phyloP scores from a whole-genome alignment of 768 basidiomycete genomes.

The Gautieria morchelliformis region DNA sequence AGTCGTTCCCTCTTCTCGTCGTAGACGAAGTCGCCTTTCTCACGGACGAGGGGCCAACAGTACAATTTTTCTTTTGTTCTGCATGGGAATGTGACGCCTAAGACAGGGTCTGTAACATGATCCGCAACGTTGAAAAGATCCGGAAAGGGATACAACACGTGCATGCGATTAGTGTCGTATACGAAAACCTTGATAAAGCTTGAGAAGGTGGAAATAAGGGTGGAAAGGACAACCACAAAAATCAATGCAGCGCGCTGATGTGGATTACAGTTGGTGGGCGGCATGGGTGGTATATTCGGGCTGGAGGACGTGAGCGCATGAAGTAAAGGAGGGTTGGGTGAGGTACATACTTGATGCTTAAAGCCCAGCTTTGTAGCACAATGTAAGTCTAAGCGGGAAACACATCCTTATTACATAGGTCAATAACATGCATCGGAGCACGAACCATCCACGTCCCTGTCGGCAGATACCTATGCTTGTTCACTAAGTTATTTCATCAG shows the following conservation, averaged over 20 bases:
- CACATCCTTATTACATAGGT: neutral
- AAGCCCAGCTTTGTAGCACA: slow-evolving; percentile 3
- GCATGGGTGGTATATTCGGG: neutral
- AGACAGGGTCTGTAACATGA: neutral
- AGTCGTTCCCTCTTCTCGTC: neutral
- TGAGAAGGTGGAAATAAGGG: neutral
- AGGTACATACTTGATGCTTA: neutral
- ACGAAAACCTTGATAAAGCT: neutral
- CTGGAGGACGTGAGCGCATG: neutral
- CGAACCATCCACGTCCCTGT: slow-evolving; percentile 6
- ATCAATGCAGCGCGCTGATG: neutral
- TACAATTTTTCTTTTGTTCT: neutral
- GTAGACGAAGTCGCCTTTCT: neutral
- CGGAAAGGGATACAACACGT: slow-evolving; percentile 1
- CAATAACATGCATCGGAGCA: neutral
- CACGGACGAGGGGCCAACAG: slow-evolving; percentile 1
- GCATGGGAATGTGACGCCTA: neutral
- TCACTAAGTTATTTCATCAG: too few species aligned
- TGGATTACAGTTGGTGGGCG: neutral
- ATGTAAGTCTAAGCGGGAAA: neutral
- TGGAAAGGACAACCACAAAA: neutral
- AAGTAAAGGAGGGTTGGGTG: neutral
- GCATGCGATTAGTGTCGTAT: neutral
- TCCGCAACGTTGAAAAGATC: neutral
- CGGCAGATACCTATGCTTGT: neutral